Conservation (phyloP, 257 asterid genomes). For the Knoxia roxburghii region DNA sequence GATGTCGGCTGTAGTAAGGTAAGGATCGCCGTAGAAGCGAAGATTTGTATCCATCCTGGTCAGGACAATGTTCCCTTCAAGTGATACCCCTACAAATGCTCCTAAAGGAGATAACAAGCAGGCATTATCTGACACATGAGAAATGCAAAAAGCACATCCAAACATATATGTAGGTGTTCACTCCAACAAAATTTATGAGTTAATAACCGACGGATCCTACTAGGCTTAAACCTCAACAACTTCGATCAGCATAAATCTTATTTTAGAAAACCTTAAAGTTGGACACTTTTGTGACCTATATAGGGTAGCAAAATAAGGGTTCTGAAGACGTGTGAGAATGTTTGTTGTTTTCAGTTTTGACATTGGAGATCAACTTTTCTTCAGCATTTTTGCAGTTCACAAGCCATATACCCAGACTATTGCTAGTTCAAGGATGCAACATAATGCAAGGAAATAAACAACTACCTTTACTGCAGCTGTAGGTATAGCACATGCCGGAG, state of each 20-base stretch:
- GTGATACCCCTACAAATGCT: conserved; percentile 92
- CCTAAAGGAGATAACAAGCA: conserved; percentile 42
- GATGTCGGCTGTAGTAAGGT: conserved; percentile 84
- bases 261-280: not conserved
- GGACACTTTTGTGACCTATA: not conserved
- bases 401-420: not conserved
- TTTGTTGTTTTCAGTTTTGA: not conserved
- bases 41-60: conserved; percentile 97
- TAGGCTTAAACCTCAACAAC: not conserved
- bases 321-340: not conserved
- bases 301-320: not conserved
- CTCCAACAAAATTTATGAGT: not conserved
- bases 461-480: conserved; percentile 99
- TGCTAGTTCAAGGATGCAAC: conserved; percentile 5
- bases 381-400: not conserved
- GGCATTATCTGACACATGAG: not conserved
- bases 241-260: not conserved
- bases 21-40: conserved; percentile 90
- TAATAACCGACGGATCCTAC: not conserved
- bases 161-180: not conserved
- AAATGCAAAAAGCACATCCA: not conserved
- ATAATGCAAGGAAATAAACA: conserved; percentile 1
- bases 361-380: not conserved
- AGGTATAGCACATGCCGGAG: conserved; percentile 97
- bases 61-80: conserved; percentile 80